Base-by-base conservation (phyloP, 2,329 filamentous ascomycete genomes). In the Corniculantispora saksenae region DNA sequence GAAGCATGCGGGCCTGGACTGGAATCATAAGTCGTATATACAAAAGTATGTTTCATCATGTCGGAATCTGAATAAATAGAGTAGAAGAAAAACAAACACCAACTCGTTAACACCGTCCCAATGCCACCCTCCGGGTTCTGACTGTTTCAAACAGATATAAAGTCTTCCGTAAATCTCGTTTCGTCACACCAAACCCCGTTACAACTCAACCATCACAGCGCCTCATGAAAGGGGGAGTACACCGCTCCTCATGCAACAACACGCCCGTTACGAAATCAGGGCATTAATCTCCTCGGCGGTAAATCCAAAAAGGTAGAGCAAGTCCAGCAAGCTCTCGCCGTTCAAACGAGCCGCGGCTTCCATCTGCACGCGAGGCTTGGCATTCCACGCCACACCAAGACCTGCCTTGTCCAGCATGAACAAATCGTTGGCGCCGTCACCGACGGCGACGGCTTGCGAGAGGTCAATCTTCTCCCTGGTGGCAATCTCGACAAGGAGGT, bases 391-490 rank as follows among this genome's bases (percentile, higher is more conserved):
- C 3, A 95, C 88, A 23, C 92, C 92, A 45, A 94, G 77, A 0
- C 91, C 91, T 0, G 92, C 91, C 56, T 86, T 84, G 10, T 82
- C 83, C 83, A 95, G 87, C 92, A 95, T 95, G 65, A 90, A 81
- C 69, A 95, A 76, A 73, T 95, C 92, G 72, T 95, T 95, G 45
- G 91, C 92, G 8, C 92, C 92, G 75, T 95, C 92, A 5, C 92
- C 92, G 0, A 94, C 86, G 3, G 90, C 91, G 29, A 95, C 80
- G 35, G 89, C 85, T 76, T 93, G 89, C 29, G 86, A 83, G 10
- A 91, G 76, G 3, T 85, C 77, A 57, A 94, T 84, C 1, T 83
- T 83, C 72, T 94, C 90, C 72, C 88, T 86, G 60, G 78, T 77
- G 0, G 91, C 90, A 69, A 94, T 91, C 74, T 91, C 84, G 13